These are phyloP conservation scores for Articulospora tetracladia DNA, from an alignment of 495 filamentous ascomycete genomes.

Conservation along the genomic window DNA sequence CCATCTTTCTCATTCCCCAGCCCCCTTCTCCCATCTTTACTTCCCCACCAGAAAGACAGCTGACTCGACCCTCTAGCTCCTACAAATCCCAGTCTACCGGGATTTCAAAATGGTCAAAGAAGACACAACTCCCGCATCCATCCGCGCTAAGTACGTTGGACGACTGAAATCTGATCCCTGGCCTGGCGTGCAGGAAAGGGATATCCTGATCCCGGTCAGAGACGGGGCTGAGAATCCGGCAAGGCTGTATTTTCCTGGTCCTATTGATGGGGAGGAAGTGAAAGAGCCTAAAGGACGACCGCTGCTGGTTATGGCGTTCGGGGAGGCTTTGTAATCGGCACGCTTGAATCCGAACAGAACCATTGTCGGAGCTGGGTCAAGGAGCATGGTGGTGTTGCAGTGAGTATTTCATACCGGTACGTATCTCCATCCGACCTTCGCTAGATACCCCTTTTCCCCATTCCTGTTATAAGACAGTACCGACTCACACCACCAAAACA, in stretches of 20 bases:
- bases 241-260: slow-evolving; percentile 29
- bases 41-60: no score
- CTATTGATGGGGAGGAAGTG: slow-evolving; percentile 23
- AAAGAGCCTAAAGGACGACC: no score
- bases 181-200: slow-evolving; percentile 16
- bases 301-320: slow-evolving; percentile 36
- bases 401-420: slow-evolving; percentile 38
- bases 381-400: slow-evolving; percentile 28
- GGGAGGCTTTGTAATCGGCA: slow-evolving; percentile 41
- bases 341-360: slow-evolving; percentile 25
- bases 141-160: neutral
- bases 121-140: neutral
- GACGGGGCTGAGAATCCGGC: slow-evolving; percentile 34
- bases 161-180: neutral
- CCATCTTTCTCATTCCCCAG: neutral
- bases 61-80: neutral
- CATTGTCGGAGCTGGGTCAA: slow-evolving; percentile 28
- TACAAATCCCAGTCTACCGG: neutral
- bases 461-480: no score
- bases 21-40: no score
- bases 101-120: neutral
- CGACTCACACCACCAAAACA: slow-evolving; percentile 3
- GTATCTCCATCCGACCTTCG: neutral
- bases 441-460: neutral
- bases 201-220: slow-evolving; percentile 33